Evolutionary conservation across 2,329 filamentous ascomycete species (phyloP).

Genomic region (Exophiala bonariae): DNA sequence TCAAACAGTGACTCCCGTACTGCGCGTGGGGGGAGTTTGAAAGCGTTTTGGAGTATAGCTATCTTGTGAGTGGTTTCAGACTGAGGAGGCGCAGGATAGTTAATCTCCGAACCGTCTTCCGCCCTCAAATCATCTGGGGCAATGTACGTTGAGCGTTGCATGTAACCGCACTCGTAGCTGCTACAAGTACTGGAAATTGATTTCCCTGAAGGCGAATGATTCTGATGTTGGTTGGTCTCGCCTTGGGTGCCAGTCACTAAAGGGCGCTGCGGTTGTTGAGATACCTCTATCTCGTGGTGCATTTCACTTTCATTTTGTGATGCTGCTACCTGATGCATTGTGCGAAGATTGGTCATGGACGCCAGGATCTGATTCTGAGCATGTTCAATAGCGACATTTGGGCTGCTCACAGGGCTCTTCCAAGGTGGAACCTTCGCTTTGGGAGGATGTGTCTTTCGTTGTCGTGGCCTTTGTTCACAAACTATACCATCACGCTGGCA

Average conservation of each 20-base stretch:
- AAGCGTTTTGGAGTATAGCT: constrained; percentile 7
- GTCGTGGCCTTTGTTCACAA: constrained; percentile 4
- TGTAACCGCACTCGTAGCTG: constrained; percentile 5
- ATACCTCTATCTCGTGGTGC: no score
- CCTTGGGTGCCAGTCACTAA: no score
- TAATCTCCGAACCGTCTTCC: constrained; percentile 5
- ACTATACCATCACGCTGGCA: constrained; percentile 5
- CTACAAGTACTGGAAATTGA: not conserved
- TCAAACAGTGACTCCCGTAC: constrained; percentile 39
- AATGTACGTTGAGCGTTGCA: constrained; percentile 8
- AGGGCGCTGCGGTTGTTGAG: no score
- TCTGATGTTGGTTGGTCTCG: no score
- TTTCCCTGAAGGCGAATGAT: constrained; percentile 4
- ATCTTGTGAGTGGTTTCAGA: constrained; percentile 20
- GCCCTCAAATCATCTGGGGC: constrained; percentile 1
- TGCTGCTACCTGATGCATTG: no score
- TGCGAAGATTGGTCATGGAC: no score
- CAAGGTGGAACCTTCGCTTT: not conserved
- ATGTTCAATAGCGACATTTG: not conserved
- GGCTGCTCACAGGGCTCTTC: not conserved
- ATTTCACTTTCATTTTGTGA: no score
- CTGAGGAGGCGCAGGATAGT: not conserved
- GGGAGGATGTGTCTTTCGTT: not conserved
- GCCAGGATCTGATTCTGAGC: not conserved
- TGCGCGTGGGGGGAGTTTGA: constrained; percentile 11